Conservation (phyloP, 768 basidiomycete genomes). For the Amanita phalloides region DNA sequence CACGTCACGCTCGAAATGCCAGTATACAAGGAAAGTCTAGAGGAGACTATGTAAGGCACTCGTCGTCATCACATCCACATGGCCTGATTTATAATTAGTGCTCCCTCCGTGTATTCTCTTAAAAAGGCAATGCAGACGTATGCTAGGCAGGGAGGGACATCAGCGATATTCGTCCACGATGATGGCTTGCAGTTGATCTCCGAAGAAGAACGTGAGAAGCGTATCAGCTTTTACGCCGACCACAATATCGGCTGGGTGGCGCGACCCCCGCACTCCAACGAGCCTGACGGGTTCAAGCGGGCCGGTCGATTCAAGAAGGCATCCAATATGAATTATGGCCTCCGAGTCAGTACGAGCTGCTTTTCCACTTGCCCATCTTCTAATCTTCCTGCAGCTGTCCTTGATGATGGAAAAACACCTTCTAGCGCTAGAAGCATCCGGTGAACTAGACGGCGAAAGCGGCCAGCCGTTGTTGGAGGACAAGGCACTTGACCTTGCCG, state of each 20-base stretch:
- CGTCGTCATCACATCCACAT: background rate
- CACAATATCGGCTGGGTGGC: constrained; percentile 80
- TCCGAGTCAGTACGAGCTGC: constrained; percentile 20
- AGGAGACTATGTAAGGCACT: constrained; percentile 64
- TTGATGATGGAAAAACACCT: constrained; percentile 51
- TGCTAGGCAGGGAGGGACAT: constrained; percentile 81
- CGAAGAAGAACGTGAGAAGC: constrained; percentile 50
- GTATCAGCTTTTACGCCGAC: constrained; percentile 65
- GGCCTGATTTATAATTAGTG: constrained; percentile 24
- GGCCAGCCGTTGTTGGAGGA: constrained; percentile 50
- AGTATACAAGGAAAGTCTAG: constrained; percentile 80
- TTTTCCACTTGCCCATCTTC: background rate
- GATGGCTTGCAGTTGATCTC: constrained; percentile 68
- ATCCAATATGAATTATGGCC: constrained; percentile 81
- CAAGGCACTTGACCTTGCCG: constrained; percentile 56
- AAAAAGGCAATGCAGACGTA: constrained; percentile 90
- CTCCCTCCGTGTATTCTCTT: constrained; percentile 64
- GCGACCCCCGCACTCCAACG: constrained; percentile 56
- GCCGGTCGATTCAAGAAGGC: constrained; percentile 90
- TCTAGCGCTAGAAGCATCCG: constrained; percentile 31
- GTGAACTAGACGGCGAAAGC: constrained; percentile 24
- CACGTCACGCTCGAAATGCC: constrained; percentile 78
- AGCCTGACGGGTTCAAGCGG: constrained; percentile 61
- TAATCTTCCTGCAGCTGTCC: constrained; percentile 35
- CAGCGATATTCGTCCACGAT: constrained; percentile 72